Conservation (phyloP, 2,329 filamentous ascomycete genomes). For the Xylaria sp. region DNA sequence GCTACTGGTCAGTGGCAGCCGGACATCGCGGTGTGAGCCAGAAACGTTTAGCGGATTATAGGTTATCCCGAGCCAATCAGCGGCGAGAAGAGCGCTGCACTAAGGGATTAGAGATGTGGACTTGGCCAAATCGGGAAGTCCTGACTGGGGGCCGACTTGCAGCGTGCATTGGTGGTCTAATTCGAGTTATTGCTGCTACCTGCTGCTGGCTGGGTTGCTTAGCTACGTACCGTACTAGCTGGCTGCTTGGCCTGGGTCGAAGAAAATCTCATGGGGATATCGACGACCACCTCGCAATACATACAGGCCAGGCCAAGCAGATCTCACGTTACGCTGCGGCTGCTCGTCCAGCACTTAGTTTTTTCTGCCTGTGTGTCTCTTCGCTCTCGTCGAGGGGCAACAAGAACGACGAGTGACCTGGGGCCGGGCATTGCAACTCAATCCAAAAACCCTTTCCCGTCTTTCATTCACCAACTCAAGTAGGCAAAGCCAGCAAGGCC, state of each 20-base stretch:
- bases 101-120: conserved; percentile 38
- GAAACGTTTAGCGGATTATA: conserved; percentile 47
- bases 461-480: conserved; percentile 29
- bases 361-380: conserved; percentile 25
- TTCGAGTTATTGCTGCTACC: conserved; percentile 33
- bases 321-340: conserved; percentile 23
- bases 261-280: conserved; percentile 50
- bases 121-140: conserved; percentile 49
- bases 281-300: conserved; percentile 29
- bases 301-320: conserved; percentile 28
- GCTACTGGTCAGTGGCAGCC: conserved; percentile 16
- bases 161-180: conserved; percentile 34
- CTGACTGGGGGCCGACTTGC: conserved; percentile 37
- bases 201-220: conserved; percentile 22
- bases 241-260: conserved; percentile 33
- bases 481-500: conserved; percentile 10
- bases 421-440: conserved; percentile 12
- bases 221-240: conserved; percentile 21
- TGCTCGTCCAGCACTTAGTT: conserved; percentile 21
- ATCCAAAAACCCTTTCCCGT: conserved; percentile 19
- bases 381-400: conserved; percentile 27
- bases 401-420: conserved; percentile 27
- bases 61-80: conserved; percentile 48
- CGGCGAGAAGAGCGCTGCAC: neutral
- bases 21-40: conserved; percentile 38